Percentiles rank a stretch among this genome's conserved stretches.
phyloP scores from a whole-genome alignment of 331 rosid species.

The Cucumis variabilis region DNA sequence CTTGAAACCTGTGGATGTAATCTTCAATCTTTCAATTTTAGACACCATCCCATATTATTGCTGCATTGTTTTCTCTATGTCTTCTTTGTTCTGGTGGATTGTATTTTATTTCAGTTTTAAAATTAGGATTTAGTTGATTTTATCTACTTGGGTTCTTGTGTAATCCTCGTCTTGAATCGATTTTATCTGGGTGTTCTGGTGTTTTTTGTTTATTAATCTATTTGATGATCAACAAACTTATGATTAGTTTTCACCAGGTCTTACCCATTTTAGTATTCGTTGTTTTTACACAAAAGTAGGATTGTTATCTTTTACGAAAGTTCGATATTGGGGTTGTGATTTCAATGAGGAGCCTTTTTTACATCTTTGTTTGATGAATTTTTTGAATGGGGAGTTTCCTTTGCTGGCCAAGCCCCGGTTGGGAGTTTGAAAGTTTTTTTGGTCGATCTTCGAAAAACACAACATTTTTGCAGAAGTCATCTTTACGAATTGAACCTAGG shows the following conservation, averaged over 20 bases:
- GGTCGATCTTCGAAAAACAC: constrained; percentile 27
- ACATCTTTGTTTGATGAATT: background rate
- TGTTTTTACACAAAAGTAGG: background rate
- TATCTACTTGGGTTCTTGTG: constrained; percentile 10
- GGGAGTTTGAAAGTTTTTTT: constrained; percentile 40
- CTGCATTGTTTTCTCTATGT: background rate
- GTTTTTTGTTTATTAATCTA: background rate
- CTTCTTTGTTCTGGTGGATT: background rate
- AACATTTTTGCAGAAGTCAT: constrained; percentile 24
- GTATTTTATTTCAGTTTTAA: background rate
- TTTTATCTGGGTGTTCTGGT: background rate
- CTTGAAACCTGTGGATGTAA: no score
- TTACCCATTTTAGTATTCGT: background rate
- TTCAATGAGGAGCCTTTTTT: background rate
- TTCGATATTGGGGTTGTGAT: background rate
- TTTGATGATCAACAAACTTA: background rate
- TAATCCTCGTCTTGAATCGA: background rate
- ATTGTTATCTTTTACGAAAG: background rate
- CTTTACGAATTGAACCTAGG: constrained; percentile 37
- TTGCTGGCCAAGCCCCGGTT: constrained; percentile 40
- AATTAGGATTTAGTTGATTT: background rate
- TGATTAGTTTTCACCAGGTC: background rate
- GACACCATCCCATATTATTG: background rate
- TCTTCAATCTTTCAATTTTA: no score
- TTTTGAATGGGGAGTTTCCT: constrained; percentile 38